Evolutionary conservation across 805 yeast genomes (phyloP), one percentile per base, ranked within the genome.

Genomic region (Candida awuae): DNA sequence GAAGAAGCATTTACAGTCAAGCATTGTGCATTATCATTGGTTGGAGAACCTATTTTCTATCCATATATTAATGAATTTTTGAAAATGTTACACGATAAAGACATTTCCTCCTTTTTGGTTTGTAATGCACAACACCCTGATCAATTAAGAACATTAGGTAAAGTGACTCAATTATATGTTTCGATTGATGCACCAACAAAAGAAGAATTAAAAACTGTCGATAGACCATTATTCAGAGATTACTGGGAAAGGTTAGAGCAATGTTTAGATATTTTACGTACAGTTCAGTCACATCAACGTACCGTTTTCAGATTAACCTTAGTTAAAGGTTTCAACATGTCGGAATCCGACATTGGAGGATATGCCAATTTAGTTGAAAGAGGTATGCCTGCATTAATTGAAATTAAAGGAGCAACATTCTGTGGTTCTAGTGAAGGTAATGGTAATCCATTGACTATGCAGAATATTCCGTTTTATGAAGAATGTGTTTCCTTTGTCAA

Each of bases 81-180:
- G 29, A 74, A 72, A 10, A 72, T 87, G 78, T 66, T 88, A 36
- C 97, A 87, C 53, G 83, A 73, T 25, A 71, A 77, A 54, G 80
- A 74, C 29, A 88, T 87, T 33, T 84, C 95, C 3, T 79, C 92
- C 37, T 87, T 87, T 59, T 68, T 87, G 51, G 97, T 87, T 10
- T 88, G 97, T 63, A 87, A 87, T 56, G 97, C 97, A 8, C 97
- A 87, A 65, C 97, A 87, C 60, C 97, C 97, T 3, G 87, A 81
- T 37, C 83, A 86, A 45, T 66, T 87, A 49, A 75, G 71, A 17
- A 68, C 70, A 3, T 66, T 87, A 53, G 62, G 72, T 22, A 82
- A 80, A 51, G 96, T 87, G 8, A 87, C 97, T 1, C 97, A 87
- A 63, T 67, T 87, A 32, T 87, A 87, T 55, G 95, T 87, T 15